Evolutionary conservation across 1,284 basidiomycete species (phyloP).

Genomic region (Puccinia coronata): DNA sequence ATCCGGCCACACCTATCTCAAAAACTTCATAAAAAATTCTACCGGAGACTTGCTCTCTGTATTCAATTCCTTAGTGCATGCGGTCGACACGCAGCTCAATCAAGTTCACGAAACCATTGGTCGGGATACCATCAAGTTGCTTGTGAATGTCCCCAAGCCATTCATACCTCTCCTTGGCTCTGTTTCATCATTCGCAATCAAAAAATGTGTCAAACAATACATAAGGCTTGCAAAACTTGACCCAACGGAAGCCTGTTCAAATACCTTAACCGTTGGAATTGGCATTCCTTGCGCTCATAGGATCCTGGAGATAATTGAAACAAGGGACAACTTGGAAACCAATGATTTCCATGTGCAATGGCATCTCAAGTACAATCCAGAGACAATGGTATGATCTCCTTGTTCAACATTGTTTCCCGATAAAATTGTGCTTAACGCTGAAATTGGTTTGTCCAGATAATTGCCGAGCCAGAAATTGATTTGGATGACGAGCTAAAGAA

Average conservation of each 20-base stretch:
- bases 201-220: not conserved
- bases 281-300: slow-evolving; percentile 3
- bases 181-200: not conserved
- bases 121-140: not conserved
- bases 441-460: too few relatives aligned
- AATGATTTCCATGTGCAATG: too few relatives aligned
- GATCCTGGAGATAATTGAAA: not conserved
- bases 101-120: not conserved
- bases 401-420: not conserved
- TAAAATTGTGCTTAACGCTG: not conserved
- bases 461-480: too few relatives aligned
- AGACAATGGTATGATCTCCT: too few relatives aligned
- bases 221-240: not conserved
- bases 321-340: too few relatives aligned
- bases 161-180: not conserved
- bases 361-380: too few relatives aligned
- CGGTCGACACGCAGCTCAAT: not conserved
- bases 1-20: not conserved
- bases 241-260: not conserved
- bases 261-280: not conserved
- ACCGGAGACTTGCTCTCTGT: not conserved
- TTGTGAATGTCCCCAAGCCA: not conserved
- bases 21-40: not conserved
- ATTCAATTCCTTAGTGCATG: not conserved
- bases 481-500: too few relatives aligned